Evolutionary conservation across 371 early-diverging fungal genomes (phyloP), one percentile per base, ranked within the genome.

Genomic region (Aphelidium insulamus): DNA sequence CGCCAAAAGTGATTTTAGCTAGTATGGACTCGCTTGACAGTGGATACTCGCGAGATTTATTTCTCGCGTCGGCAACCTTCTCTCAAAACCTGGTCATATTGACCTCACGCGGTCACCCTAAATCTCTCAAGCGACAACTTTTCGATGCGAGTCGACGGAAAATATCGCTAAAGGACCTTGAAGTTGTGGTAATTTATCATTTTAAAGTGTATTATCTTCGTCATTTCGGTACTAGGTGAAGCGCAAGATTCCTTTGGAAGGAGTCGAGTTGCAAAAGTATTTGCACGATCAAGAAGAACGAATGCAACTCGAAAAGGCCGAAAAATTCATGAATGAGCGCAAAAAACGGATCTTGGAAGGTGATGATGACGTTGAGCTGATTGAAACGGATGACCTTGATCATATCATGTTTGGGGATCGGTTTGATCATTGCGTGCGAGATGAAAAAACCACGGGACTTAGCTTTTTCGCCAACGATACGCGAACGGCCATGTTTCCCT

Each of bases 1-100:
- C 69, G 5, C 73, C 81, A 34, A 77, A 79, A 46, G 74, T 92
- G 0, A 73, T 90, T 2, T 50, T 90, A 46, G 84, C 88, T 2
- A 67, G 76, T 24, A 56, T 70, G 21, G 48, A 68, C 16, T 66
- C 75, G 24, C 52, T 91, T 48, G 78, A 79, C 5, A 60, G 63
- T 23, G 90, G 92, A 4, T 77, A 68, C 45, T 65, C 84, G 2
- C 58, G 75, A 19, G 71, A 78, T 15, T 49, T 90, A 16, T 76
- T 91, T 36, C 37, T 66, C 15, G 57, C 66, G 18, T 80, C 77
- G 78, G 58, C 55, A 4, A 32, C 33, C 5, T 40, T 55, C 16
- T 50, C 52, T 11, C 35, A 46, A 12, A 85, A 79, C 41, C 54
- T 72, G 1, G 40, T 90, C 2, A 59, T 88, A 21, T 46, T 91